These are phyloP conservation scores for Bipolaris victoriae DNA, from an alignment of 2,329 filamentous ascomycete genomes.

Conservation along the genomic window DNA sequence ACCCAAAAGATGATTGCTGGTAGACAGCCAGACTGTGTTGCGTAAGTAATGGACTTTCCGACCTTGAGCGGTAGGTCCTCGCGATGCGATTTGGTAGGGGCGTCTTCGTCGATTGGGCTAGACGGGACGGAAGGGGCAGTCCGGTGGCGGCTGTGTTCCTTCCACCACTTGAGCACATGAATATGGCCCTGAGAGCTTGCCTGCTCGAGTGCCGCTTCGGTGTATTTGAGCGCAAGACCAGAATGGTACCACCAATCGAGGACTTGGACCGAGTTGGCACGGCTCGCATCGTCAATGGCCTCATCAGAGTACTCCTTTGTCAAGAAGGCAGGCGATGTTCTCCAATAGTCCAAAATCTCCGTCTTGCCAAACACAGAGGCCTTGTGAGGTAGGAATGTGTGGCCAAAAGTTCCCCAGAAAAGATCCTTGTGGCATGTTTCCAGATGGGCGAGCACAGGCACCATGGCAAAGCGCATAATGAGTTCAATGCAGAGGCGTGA, in stretches of 20 bases:
- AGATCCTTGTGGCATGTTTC: slow-evolving; percentile 72
- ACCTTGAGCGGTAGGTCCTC: slow-evolving; percentile 69
- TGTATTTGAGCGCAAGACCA: slow-evolving; percentile 81
- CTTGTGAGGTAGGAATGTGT: slow-evolving; percentile 82
- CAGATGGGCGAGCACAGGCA: slow-evolving; percentile 75
- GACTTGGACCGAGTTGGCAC: slow-evolving; percentile 81
- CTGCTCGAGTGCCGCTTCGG: slow-evolving; percentile 84
- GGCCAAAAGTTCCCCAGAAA: slow-evolving; percentile 83
- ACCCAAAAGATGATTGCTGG: slow-evolving; percentile 89
- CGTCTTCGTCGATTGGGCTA: slow-evolving; percentile 23
- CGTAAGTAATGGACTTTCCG: slow-evolving; percentile 82
- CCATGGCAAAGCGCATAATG: slow-evolving; percentile 88
- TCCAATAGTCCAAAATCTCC: slow-evolving; percentile 91
- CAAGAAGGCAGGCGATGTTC: slow-evolving; percentile 78
- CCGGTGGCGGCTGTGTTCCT: slow-evolving; percentile 64
- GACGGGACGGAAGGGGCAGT: slow-evolving; percentile 28
- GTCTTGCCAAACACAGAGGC: slow-evolving; percentile 86
- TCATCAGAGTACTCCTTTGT: slow-evolving; percentile 86
- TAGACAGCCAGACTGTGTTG: slow-evolving; percentile 80
- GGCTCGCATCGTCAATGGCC: slow-evolving; percentile 85
- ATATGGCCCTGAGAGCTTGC: slow-evolving; percentile 84
- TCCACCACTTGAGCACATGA: slow-evolving; percentile 94
- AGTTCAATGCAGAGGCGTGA: slow-evolving; percentile 84
- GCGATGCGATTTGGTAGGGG: slow-evolving; percentile 15
- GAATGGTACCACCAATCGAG: slow-evolving; percentile 92